These are phyloP conservation scores for Bolboschoenus planiculmis DNA, from an alignment of 176 grass and related monocot genomes.

Conservation along the genomic window DNA sequence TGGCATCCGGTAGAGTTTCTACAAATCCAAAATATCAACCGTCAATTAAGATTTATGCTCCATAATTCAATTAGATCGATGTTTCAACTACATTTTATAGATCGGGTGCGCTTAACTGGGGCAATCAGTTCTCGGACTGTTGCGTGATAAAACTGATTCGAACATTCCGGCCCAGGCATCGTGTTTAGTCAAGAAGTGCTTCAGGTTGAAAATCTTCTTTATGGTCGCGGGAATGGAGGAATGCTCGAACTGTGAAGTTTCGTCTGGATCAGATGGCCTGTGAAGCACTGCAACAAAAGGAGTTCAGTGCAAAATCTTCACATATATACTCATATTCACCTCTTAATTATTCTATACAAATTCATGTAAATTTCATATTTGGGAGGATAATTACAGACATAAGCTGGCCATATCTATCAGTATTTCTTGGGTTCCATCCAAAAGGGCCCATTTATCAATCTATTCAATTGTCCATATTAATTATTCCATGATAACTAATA, in stretches of 20 bases:
- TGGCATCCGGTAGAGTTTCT: slow-evolving; percentile 44
- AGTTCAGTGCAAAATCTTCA: neutral
- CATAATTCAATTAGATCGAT: neutral
- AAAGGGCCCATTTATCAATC: neutral
- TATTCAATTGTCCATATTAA: neutral
- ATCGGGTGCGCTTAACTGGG: slow-evolving; percentile 25
- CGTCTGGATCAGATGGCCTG: slow-evolving; percentile 33
- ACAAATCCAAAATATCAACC: neutral
- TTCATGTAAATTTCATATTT: neutral
- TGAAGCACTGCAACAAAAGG: slow-evolving; percentile 38
- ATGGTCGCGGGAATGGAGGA: slow-evolving; percentile 75
- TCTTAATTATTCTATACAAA: too few species aligned
- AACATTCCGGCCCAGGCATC: slow-evolving; percentile 78
- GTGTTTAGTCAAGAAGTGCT: slow-evolving; percentile 58
- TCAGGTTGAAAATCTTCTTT: slow-evolving; percentile 80
- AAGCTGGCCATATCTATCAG: neutral
- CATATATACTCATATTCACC: neutral
- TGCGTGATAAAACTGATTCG: slow-evolving; percentile 51
- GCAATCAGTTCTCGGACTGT: slow-evolving; percentile 57
- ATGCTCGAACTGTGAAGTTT: slow-evolving; percentile 72
- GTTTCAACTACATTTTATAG: too few species aligned
- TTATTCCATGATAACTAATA: neutral
- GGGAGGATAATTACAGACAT: neutral
- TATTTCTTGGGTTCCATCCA: neutral
- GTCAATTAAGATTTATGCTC: neutral